Conservation (phyloP, 768 basidiomycete genomes). For the Kwoniella mangroviensis region DNA sequence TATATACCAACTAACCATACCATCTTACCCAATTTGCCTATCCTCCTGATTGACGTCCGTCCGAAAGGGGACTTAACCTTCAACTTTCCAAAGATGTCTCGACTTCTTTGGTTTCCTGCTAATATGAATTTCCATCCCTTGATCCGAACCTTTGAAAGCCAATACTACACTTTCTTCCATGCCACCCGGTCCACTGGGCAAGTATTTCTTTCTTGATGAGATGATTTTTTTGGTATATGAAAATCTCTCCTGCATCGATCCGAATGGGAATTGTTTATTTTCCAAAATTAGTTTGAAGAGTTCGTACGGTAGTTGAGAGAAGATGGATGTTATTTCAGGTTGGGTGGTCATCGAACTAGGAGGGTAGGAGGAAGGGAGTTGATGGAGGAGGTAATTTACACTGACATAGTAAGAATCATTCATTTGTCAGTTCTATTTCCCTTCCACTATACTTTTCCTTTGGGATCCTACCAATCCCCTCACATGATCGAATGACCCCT, state of each 20-base stretch:
- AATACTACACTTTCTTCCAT: conserved; percentile 80
- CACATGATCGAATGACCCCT: background rate
- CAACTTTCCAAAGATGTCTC: conserved; percentile 62
- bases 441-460: too few relatives aligned
- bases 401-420: conserved; percentile 16
- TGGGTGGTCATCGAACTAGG: conserved; percentile 16
- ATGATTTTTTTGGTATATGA: conserved; percentile 90
- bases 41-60: background rate
- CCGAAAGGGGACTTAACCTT: conserved; percentile 26
- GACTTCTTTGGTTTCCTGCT: conserved; percentile 80
- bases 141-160: conserved; percentile 74
- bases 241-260: conserved; percentile 83
- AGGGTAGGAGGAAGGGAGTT: conserved; percentile 8
- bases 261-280: conserved; percentile 55
- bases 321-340: conserved; percentile 55
- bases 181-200: background rate
- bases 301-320: conserved; percentile 81
- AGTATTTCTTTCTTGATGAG: conserved; percentile 71
- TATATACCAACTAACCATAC: too few relatives aligned
- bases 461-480: background rate
- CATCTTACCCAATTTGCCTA: too few relatives aligned
- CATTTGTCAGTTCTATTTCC: background rate
- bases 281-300: conserved; percentile 53
- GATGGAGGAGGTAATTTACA: conserved; percentile 34
- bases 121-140: conserved; percentile 74